Evolutionary conservation across 106 monocot species (phyloP).

Genomic region (Narthecium ossifragum): DNA sequence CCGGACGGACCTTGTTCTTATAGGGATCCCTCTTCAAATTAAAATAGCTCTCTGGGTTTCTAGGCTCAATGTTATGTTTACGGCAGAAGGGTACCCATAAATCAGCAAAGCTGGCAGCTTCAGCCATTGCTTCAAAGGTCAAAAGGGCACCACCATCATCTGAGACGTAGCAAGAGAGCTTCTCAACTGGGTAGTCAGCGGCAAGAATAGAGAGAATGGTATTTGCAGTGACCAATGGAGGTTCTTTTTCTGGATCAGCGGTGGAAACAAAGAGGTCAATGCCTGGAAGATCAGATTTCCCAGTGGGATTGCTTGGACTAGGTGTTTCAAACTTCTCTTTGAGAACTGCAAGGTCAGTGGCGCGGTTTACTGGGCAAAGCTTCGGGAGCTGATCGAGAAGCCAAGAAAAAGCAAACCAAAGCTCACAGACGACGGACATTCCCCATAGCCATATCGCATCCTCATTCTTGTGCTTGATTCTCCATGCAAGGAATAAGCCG

Average conservation of each 20-base stretch:
- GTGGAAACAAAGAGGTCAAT: conserved; percentile 89
- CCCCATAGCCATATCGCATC: conserved; percentile 95
- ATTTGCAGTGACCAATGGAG: conserved; percentile 78
- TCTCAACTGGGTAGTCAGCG: conserved; percentile 87
- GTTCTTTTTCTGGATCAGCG: conserved; percentile 91
- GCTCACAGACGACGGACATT: conserved; percentile 81
- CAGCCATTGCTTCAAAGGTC: conserved; percentile 88
- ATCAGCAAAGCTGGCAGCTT: conserved; percentile 78
- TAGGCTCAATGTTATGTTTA: conserved; percentile 79
- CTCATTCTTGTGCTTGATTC: conserved; percentile 61
- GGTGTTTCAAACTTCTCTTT: conserved; percentile 85
- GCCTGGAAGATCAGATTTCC: conserved; percentile 90
- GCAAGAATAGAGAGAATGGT: conserved; percentile 90
- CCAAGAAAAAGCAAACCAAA: conserved; percentile 97
- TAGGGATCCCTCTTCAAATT: conserved; percentile 62
- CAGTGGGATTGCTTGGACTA: conserved; percentile 31
- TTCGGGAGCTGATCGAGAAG: conserved; percentile 76
- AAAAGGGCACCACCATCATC: conserved; percentile 93
- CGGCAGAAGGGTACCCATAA: conserved; percentile 88
- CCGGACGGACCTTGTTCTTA: conserved; percentile 68
- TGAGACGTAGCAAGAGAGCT: conserved; percentile 86
- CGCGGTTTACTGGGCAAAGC: conserved; percentile 67
- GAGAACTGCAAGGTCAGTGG: conserved; percentile 61
- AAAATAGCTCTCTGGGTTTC: conserved; percentile 93
- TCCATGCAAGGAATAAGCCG: conserved; percentile 65